A percentile compares a stretch with the other conserved stretches of the same genome.
These are phyloP conservation scores for Scenedesmus sp. DNA, from an alignment of 163 green algal species.

Conservation along the genomic window DNA sequence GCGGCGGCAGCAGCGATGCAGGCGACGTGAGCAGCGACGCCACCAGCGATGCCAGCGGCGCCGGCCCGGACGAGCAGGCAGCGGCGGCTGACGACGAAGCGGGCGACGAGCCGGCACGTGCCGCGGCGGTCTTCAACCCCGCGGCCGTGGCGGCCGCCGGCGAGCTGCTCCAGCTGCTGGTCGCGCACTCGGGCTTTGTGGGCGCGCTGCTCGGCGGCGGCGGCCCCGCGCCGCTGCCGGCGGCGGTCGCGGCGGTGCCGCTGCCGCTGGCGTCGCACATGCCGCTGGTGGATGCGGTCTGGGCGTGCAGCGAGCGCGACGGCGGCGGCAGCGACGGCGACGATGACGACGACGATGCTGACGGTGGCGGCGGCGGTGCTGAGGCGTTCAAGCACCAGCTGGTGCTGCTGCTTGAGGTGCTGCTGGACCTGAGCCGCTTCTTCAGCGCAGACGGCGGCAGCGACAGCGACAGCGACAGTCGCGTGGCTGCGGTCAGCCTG, in stretches of 20 bases:
- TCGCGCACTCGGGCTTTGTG: slow-evolving; percentile 36
- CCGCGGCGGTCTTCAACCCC: slow-evolving; percentile 23
- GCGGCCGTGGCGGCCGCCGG: neutral
- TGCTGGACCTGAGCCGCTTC: slow-evolving; percentile 8
- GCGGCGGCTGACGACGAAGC: neutral
- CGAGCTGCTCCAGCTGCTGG: slow-evolving; percentile 35
- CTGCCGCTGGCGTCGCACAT: slow-evolving; percentile 22
- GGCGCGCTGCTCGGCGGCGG: slow-evolving; percentile 2
- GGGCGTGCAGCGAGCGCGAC: slow-evolving; percentile 6
- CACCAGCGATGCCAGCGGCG: neutral
- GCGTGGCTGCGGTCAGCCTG: neutral
- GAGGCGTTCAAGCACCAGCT: slow-evolving; percentile 26
- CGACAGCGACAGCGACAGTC: slow-evolving; percentile 2
- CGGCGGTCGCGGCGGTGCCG: slow-evolving; percentile 15
- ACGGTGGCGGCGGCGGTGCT: neutral
- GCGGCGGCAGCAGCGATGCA: neutral
- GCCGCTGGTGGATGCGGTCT: slow-evolving; percentile 30
- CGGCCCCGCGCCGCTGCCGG: slow-evolving; percentile 17
- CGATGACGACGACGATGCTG: neutral
- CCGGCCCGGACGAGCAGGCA: neutral
- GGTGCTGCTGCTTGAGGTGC: slow-evolving; percentile 34
- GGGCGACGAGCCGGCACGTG: neutral
- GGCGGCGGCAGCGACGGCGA: neutral
- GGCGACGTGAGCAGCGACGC: neutral
- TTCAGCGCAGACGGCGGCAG: neutral